Percentiles rank a stretch among this genome's conserved stretches.
Conservation (phyloP, 108 stramenopile species). For the Cyclotella distinguenda region DNA sequence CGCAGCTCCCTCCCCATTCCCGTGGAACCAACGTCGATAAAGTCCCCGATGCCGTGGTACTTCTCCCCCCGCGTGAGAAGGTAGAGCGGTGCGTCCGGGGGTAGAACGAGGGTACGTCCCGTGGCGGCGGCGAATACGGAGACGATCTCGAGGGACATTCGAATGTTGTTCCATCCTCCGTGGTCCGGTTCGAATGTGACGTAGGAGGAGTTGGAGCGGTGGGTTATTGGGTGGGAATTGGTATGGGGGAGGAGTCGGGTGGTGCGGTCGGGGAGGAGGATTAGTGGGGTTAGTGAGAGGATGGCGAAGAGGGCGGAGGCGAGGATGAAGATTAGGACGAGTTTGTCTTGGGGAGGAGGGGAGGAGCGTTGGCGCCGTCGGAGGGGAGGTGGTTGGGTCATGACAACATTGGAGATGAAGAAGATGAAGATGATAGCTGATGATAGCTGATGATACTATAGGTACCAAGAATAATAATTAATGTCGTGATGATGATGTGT, state of each 20-base stretch:
- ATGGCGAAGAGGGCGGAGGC: constrained; percentile 30
- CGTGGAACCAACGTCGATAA: constrained; percentile 39
- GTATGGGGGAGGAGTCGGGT: constrained; percentile 24
- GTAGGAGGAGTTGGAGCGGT: too few relatives aligned
- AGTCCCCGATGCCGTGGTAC: constrained; percentile 52
- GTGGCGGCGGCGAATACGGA: constrained; percentile 81
- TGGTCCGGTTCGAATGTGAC: constrained; percentile 75
- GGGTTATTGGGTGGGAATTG: constrained; percentile 22
- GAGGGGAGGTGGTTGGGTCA: neutral
- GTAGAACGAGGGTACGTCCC: constrained; percentile 84
- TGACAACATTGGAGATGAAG: too few relatives aligned
- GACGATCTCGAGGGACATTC: constrained; percentile 82
- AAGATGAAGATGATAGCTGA: too few relatives aligned
- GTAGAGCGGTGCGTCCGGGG: constrained; percentile 83
- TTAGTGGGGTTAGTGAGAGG: constrained; percentile 32
- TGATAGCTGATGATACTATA: too few relatives aligned
- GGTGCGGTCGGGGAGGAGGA: too few relatives aligned
- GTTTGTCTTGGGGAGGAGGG: constrained; percentile 40
- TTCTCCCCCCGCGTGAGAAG: constrained; percentile 42
- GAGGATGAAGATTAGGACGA: constrained; percentile 25
- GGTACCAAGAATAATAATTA: too few relatives aligned
- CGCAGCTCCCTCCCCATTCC: constrained; percentile 41
- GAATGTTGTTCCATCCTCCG: constrained; percentile 84
- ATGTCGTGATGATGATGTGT: too few relatives aligned
- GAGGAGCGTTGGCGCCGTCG: neutral